Base-by-base conservation (phyloP, 2,329 filamentous ascomycete genomes). In the Xylaria digitata region DNA sequence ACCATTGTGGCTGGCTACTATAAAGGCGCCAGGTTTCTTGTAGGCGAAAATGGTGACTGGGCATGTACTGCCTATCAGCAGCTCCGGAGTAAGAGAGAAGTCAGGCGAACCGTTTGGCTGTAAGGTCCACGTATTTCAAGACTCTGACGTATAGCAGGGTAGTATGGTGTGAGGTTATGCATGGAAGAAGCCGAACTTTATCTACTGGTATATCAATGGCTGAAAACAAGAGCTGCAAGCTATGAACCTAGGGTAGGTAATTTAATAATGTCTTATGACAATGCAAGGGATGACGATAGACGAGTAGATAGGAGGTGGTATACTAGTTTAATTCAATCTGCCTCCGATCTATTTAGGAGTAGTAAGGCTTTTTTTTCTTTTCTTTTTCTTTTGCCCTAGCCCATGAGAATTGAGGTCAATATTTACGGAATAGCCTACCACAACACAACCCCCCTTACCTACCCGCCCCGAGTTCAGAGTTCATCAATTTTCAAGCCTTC, bases 241-340 rank as follows among this genome's bases (percentile, higher is more conserved):
- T 40, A 15, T 13, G 9, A 2, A 40, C 13, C 13, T 40, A 40
- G 11, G 13, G 13, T 40, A 5, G 37, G 37, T 15, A 40, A 40
- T 40, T 40, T 15, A 13, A 37, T 37, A n/a, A 15, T 40, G 37
- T 40, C 11, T 40, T 19, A 52, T n/a, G 7, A 52, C 26, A 26
- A 34, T 3, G 30, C 34, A 13, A 13, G 2, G 32, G 9, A 53
- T 21, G 5, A 53, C 17, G 3, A 21, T 37, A 17, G 21, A 6
- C 6, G 37, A 32, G 49, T 21, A 37, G n/a, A 37, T 53, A 37
- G 37, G 30, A 37, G 37, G 30, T 52, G 8, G 3, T 34, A 19
- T 52, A 11, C 26, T 32, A 52, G 30, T 52, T 52, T 21, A 19
- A 37, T 37, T 53, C 49, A 53, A 37, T 53, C n/a, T 37, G 34